Evolutionary conservation across 2,329 filamentous ascomycete genomes (phyloP).

Genomic region (Trichophyton verrucosum): DNA sequence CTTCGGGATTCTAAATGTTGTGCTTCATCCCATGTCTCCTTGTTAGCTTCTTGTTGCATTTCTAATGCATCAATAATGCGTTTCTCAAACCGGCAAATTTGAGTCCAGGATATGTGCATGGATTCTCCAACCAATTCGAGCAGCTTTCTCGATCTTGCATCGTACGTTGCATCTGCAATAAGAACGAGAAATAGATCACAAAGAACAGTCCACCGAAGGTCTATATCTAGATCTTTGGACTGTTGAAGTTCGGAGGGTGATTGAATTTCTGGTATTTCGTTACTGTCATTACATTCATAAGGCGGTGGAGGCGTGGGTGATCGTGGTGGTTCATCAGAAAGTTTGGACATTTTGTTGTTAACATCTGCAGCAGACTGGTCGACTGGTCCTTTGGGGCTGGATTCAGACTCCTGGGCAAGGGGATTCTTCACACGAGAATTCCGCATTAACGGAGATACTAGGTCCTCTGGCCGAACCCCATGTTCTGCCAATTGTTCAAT

Average conservation of each 20-base stretch:
- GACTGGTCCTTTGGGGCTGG: not conserved
- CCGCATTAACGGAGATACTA: conserved; percentile 76
- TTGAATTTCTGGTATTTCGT: conserved; percentile 65
- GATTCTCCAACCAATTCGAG: conserved; percentile 71
- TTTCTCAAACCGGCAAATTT: conserved; percentile 95
- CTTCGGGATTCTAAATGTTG: conserved; percentile 80
- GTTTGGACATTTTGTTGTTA: conserved; percentile 19
- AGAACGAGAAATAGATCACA: conserved; percentile 91
- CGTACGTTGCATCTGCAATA: conserved; percentile 93
- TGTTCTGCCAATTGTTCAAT: conserved; percentile 93
- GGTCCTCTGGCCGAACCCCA: conserved; percentile 70
- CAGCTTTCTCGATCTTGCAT: conserved; percentile 71
- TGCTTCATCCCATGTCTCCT: conserved; percentile 96
- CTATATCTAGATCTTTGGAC: conserved; percentile 80
- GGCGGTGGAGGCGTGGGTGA: conserved; percentile 42
- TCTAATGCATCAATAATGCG: conserved; percentile 91
- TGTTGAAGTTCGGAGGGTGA: conserved; percentile 71
- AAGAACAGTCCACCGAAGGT: conserved; percentile 90
- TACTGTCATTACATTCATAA: conserved; percentile 50
- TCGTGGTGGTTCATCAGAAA: conserved; percentile 23
- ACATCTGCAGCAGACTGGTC: not conserved
- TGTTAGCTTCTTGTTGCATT: conserved; percentile 89
- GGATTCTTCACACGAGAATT: conserved; percentile 91
- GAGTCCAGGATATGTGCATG: conserved; percentile 74
- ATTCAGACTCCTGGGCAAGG: conserved; percentile 45